Percentiles rank a stretch among this genome's conserved stretches.
Evolutionary conservation across 441 rosid genomes (phyloP).

Genomic region (Aquilaria agallochum): DNA sequence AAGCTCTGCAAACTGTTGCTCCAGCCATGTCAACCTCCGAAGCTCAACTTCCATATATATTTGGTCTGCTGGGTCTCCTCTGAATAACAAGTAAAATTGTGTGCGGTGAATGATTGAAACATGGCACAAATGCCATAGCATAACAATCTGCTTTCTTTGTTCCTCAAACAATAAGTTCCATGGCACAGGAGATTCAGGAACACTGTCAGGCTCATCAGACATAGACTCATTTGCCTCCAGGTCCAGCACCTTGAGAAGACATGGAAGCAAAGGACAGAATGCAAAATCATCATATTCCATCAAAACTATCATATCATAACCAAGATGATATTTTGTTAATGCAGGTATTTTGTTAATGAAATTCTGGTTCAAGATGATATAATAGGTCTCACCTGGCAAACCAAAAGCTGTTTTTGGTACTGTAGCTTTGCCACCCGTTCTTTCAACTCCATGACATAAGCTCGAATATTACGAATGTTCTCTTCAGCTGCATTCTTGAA

Average conservation of each 20-base stretch:
- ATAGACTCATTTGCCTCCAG: conserved; percentile 56
- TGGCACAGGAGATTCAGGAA: conserved; percentile 54
- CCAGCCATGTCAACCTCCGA: conserved; percentile 81
- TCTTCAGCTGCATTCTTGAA: conserved; percentile 96
- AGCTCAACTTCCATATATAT: conserved; percentile 96
- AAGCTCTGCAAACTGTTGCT: conserved; percentile 85
- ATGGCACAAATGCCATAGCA: conserved; percentile 97
- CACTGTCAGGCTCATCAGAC: conserved; percentile 27
- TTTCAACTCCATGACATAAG: conserved; percentile 81
- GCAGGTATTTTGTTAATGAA: neutral
- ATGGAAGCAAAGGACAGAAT: neutral
- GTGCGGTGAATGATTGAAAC: conserved; percentile 80
- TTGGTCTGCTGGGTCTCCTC: conserved; percentile 79
- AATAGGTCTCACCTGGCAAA: conserved; percentile 68
- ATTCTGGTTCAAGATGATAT: no score
- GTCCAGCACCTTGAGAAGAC: conserved; percentile 59
- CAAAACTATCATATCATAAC: neutral
- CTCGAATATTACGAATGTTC: conserved; percentile 73
- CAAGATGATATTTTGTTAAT: neutral
- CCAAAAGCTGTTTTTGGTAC: conserved; percentile 93
- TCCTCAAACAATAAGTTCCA: conserved; percentile 75
- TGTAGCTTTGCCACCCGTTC: conserved; percentile 95
- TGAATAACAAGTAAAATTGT: conserved; percentile 75
- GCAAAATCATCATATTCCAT: no score
- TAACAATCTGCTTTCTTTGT: conserved; percentile 77